Conservation (phyloP, 352 stramenopile species). For the Saprolegnia parasitica region DNA sequence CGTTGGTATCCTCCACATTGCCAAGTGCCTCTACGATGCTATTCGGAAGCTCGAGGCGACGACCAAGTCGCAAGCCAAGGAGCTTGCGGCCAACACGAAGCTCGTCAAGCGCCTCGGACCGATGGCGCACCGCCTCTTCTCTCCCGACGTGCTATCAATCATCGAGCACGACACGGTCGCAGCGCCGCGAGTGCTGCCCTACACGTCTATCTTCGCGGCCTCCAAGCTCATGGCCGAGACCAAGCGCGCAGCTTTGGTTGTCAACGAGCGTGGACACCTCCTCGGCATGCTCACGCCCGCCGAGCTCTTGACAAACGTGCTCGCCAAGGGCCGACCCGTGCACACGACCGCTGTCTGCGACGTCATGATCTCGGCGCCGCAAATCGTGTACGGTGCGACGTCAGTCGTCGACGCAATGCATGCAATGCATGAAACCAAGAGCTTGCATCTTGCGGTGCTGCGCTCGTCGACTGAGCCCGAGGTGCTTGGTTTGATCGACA, state of each 20-base stretch:
- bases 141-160: conserved; percentile 78
- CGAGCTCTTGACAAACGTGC: conserved; percentile 95
- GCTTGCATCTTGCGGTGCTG: conserved; percentile 77
- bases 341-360: conserved; percentile 89
- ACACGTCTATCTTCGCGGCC: conserved; percentile 90
- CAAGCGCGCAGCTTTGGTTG: conserved; percentile 92
- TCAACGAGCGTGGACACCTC: conserved; percentile 89
- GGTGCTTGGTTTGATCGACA: conserved; percentile 76
- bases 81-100: conserved; percentile 13
- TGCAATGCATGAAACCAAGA: conserved; percentile 85
- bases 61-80: conserved; percentile 53
- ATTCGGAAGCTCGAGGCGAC: conserved; percentile 93
- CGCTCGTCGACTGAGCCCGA: conserved; percentile 59
- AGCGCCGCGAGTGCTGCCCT: conserved; percentile 73
- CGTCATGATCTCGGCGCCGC: conserved; percentile 84
- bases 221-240: conserved; percentile 91
- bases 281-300: conserved; percentile 97
- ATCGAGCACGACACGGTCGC: conserved; percentile 74
- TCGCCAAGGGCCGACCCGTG: conserved; percentile 89
- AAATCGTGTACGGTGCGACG: conserved; percentile 59
- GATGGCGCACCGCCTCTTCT: conserved; percentile 87
- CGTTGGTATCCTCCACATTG: conserved; percentile 96
- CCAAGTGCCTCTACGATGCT: conserved; percentile 98
- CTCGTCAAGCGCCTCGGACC: conserved; percentile 69
- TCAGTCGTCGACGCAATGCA: conserved; percentile 86